phyloP scores from a whole-genome alignment of 768 basidiomycete species.

The Pholiota molesta region DNA sequence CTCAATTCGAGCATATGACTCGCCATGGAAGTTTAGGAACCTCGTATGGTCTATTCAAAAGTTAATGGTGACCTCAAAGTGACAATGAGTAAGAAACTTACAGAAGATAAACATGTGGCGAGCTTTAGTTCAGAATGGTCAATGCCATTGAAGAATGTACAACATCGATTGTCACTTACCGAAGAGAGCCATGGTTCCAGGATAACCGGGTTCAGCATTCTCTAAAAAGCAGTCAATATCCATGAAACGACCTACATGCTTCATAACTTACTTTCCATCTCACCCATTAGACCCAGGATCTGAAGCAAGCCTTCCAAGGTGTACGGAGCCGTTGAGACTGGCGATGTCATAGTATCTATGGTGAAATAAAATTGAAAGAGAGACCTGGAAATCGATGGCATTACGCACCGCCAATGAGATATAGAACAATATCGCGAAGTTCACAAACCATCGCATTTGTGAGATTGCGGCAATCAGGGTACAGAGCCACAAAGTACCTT shows the following conservation, averaged over 20 bases:
- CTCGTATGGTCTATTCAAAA: slow-evolving; percentile 33
- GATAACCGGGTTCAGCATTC: slow-evolving; percentile 25
- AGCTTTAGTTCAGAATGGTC: slow-evolving; percentile 25
- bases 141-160: background rate
- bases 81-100: slow-evolving; percentile 21
- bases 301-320: slow-evolving; percentile 37
- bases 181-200: slow-evolving; percentile 30
- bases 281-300: slow-evolving; percentile 37
- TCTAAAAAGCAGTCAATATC: slow-evolving; percentile 19
- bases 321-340: slow-evolving; percentile 41
- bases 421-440: slow-evolving; percentile 40
- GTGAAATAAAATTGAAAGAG: background rate
- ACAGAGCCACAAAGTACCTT: slow-evolving; percentile 41
- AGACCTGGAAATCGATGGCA: background rate
- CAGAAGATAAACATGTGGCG: slow-evolving; percentile 48
- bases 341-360: slow-evolving; percentile 43
- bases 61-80: background rate
- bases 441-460: slow-evolving; percentile 32
- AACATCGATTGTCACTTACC: slow-evolving; percentile 19
- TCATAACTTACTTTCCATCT: slow-evolving; percentile 35
- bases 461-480: slow-evolving; percentile 31
- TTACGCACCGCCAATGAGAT: slow-evolving; percentile 37
- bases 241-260: background rate
- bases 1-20: slow-evolving; percentile 47
- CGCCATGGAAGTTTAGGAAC: slow-evolving; percentile 51